phyloP scores from a whole-genome alignment of 257 asterid species.

The Misopates orontium region DNA sequence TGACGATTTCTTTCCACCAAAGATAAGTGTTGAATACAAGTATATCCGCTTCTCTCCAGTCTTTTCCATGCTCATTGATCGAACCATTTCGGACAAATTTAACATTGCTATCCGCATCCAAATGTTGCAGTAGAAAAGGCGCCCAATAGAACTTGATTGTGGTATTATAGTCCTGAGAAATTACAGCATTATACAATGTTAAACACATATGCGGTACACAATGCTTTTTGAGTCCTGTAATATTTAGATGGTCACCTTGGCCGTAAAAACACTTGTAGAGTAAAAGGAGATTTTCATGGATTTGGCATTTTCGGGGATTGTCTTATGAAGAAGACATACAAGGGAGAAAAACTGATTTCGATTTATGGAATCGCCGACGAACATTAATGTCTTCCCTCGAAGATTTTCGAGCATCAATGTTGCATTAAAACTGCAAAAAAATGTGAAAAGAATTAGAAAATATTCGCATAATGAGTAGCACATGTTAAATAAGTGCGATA shows the following conservation, averaged over 20 bases:
- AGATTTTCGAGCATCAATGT: constrained; percentile 68
- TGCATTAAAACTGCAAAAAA: constrained; percentile 61
- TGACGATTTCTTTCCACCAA: constrained; percentile 84
- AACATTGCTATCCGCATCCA: constrained; percentile 46
- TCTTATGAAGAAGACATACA: constrained; percentile 64
- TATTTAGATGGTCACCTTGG: constrained; percentile 48
- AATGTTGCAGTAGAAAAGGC: constrained; percentile 73
- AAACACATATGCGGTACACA: no score
- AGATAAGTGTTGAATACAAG: constrained; percentile 74
- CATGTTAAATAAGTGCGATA: no score
- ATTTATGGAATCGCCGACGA: constrained; percentile 79
- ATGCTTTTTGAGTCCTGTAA: no score
- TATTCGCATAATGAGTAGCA: no score
- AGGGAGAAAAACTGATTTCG: constrained; percentile 72
- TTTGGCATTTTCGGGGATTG: constrained; percentile 55
- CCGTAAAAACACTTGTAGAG: constrained; percentile 50
- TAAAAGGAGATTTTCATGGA: constrained; percentile 52
- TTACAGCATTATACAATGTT: background rate
- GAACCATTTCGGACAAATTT: constrained; percentile 65
- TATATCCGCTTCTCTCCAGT: constrained; percentile 77
- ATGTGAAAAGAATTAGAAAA: no score
- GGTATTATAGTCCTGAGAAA: constrained; percentile 66
- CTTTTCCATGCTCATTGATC: constrained; percentile 60
- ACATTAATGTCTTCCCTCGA: constrained; percentile 70
- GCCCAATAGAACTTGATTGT: constrained; percentile 86